Base-by-base conservation (phyloP, 2,329 filamentous ascomycete genomes). In the Cladosporium sp. region DNA sequence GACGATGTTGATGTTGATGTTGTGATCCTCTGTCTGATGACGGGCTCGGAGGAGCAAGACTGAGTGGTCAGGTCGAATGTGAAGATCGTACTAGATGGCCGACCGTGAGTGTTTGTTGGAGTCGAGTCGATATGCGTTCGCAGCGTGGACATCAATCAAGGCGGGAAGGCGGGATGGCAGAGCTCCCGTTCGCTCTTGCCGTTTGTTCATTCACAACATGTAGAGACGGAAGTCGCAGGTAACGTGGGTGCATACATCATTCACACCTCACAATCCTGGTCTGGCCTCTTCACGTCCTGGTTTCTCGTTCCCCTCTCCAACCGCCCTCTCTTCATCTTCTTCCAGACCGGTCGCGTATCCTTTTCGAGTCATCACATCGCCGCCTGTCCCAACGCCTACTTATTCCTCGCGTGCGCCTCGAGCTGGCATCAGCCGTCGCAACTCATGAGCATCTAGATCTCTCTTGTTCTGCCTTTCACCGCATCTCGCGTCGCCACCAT, bases 401-500 rank as follows among this genome's bases (percentile, higher is more conserved):
- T 27, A 27, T 27, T 17, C 36, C 5, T 19, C 36, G 17, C 13
- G 17, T 36, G 18, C 8, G 15, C 43, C 32, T 27, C 29, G 9
- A 4, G 22, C 22, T 27, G 4, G 22, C 22, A 4, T 36, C 12
- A 3, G 32, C 2, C 13, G 32, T 18, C 13, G 15, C 32, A n/a
- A 7, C 32, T n/a, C 32, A 36, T 7, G 32, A n/a, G 32, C 32
- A 4, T 27, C 22, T 27, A 4, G 5, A 27, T 27, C 22, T 4
- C 9, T 9, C 4, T 5, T 27, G n/a, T n/a, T n/a, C n/a, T n/a
- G n/a, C n/a, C n/a, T 15, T n/a, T 36, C 15, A 34, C 37, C 37
- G 19, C 27, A 32, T 37, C 37, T 41, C 27, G 17, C 45, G 37
- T 24, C 37, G 34, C 29, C 49, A 52, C 40, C 12, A 58, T 58